These are phyloP conservation scores for Aphanoascus verrucosus DNA, from an alignment of 2,329 filamentous ascomycete species.

Conservation along the genomic window DNA sequence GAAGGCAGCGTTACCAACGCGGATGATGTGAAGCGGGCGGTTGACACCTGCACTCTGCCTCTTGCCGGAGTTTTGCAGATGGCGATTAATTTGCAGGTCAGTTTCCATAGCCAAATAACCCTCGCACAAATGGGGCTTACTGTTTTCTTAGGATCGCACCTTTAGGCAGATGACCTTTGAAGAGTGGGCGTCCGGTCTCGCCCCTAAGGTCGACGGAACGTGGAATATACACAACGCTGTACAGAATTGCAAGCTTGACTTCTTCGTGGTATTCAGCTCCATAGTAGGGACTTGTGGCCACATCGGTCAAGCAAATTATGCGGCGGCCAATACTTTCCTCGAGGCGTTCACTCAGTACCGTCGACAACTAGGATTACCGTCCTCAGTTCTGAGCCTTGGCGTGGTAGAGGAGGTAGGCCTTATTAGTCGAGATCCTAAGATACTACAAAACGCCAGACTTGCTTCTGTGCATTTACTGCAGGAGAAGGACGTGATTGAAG, in stretches of 20 bases:
- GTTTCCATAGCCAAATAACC: background rate
- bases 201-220: constrained; percentile 23
- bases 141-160: background rate
- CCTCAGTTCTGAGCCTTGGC: constrained; percentile 6
- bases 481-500: constrained; percentile 6
- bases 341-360: constrained; percentile 17
- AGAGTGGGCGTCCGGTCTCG: constrained; percentile 15
- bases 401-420: constrained; percentile 3
- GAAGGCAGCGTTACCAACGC: constrained; percentile 14
- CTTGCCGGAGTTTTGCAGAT: constrained; percentile 12
- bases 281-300: constrained; percentile 9
- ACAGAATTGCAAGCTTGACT: constrained; percentile 13
- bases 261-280: constrained; percentile 18
- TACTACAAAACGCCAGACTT: constrained; percentile 11
- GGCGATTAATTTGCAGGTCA: constrained; percentile 13
- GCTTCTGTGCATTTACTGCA: background rate
- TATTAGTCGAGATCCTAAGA: background rate
- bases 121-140: background rate
- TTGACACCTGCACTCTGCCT: background rate
- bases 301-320: constrained; percentile 11
- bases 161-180: constrained; percentile 3
- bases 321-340: constrained; percentile 13
- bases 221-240: constrained; percentile 19
- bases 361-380: background rate
- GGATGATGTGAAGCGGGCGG: constrained; percentile 7